These are phyloP conservation scores for Xanthoparmelia taractica DNA, from an alignment of 495 filamentous ascomycete genomes.

Conservation along the genomic window DNA sequence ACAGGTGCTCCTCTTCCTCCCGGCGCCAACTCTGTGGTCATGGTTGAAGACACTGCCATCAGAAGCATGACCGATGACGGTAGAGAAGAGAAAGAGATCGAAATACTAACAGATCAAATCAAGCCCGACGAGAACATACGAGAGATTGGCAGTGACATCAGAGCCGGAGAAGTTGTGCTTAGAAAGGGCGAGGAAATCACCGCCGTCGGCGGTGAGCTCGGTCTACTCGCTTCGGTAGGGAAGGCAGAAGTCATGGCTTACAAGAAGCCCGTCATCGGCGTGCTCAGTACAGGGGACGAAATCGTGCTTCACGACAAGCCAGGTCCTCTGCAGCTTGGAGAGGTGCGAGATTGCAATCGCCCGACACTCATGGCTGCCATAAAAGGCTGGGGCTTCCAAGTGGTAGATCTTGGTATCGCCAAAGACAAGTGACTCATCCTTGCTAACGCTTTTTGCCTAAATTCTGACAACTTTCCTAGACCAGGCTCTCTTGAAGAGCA, in stretches of 20 bases:
- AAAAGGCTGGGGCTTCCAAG: conserved; percentile 66
- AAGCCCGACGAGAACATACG: conserved; percentile 77
- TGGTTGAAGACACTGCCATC: conserved; percentile 91
- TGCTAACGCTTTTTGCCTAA: neutral
- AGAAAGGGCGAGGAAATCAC: conserved; percentile 69
- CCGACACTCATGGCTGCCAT: conserved; percentile 75
- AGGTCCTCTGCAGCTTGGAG: conserved; percentile 58
- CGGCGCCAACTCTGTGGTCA: conserved; percentile 85
- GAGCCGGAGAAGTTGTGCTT: conserved; percentile 58
- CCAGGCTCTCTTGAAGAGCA: conserved; percentile 66
- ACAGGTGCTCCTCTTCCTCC: conserved; percentile 87
- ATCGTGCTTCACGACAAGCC: conserved; percentile 69
- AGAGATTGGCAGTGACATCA: conserved; percentile 84
- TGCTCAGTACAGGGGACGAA: conserved; percentile 93
- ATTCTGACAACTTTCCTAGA: conserved; percentile 25
- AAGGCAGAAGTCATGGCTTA: conserved; percentile 65
- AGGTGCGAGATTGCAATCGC: conserved; percentile 89
- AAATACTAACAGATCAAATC: conserved; percentile 72
- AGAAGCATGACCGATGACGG: conserved; percentile 66
- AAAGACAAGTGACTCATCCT: conserved; percentile 52
- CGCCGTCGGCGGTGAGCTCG: conserved; percentile 81
- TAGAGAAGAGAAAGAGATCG: conserved; percentile 75
- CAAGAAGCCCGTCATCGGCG: conserved; percentile 68
- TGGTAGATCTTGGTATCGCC: conserved; percentile 80
- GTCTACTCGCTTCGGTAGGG: conserved; percentile 79